Evolutionary conservation across 805 yeast species (phyloP), one percentile per base, ranked within the genome.

Genomic region (Saccharomycopsis sp.): DNA sequence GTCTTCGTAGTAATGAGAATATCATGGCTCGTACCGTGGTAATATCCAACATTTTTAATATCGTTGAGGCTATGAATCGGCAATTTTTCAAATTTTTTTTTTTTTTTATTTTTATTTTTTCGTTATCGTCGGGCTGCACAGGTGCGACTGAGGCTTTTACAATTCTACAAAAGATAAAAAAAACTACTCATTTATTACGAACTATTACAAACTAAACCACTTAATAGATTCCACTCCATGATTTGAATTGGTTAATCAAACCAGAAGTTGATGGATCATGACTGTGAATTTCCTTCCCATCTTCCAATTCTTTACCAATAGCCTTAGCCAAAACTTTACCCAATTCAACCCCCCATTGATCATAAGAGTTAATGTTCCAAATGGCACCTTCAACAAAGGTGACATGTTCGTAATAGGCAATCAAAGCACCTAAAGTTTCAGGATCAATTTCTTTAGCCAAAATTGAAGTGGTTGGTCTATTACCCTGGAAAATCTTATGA

Each of bases 291-390:
- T 69, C 66, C 38, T 64, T 61, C 24, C 68, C 58, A 61, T 74
- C 77, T 57, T 84, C 85, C 62, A 93, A 79, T 71, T 93, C 97
- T 58, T 76, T 76, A 59, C 94, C 90, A 60, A 93, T 90, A 48
- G 76, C 93, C 81, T 93, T 93, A 62, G 98, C 98, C 63, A 93
- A 79, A 43, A 84, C 94, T 73, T 93, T 93, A 66, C 98, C 98
- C 59, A 93, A 84, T 73, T 93, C 98, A 60, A 93, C 98, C 69
- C 98, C 98, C 96, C 97, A 93, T 75, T 93, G 98, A 74, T 93
- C 98, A 64, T 87, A 93, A 16, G 97, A 90, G 81, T 93, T 93
- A 74, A 93, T 89, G 78, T 94, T 93, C 98, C 98, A 90, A 61
- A 93, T 70, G 47, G 98, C 98, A 71, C 98, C 98, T 72, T 93